Conservation (phyloP, 441 rosid genomes). For the Syzygium syzygioides region DNA sequence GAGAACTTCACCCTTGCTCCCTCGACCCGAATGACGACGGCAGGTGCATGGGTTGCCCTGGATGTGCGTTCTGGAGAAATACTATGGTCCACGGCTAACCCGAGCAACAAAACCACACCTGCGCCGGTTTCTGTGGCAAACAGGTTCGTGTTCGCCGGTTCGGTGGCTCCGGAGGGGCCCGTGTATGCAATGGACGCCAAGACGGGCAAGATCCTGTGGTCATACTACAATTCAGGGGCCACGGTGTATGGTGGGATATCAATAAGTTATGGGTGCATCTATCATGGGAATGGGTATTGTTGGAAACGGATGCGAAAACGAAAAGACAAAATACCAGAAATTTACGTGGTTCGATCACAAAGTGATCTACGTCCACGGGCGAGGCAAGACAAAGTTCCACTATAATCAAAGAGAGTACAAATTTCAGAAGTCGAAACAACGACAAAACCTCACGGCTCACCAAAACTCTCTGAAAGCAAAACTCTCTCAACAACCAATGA, state of each 20-base stretch:
- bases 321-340: too few species aligned
- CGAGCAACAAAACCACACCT: slow-evolving; percentile 9
- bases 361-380: too few species aligned
- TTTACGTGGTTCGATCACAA: too few species aligned
- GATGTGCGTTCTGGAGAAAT: slow-evolving; percentile 19
- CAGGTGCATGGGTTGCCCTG: slow-evolving; percentile 42
- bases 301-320: too few species aligned
- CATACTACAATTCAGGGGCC: slow-evolving; percentile 19
- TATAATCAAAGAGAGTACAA: too few species aligned
- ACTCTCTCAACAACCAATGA: too few species aligned
- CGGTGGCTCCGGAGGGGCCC: slow-evolving; percentile 21
- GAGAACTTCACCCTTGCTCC: slow-evolving; percentile 22
- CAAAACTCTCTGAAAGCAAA: too few species aligned
- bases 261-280: slow-evolving; percentile 29
- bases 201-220: slow-evolving; percentile 25
- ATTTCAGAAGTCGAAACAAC: too few species aligned
- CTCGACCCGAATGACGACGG: slow-evolving; percentile 4
- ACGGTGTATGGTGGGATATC: slow-evolving; percentile 31
- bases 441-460: too few species aligned
- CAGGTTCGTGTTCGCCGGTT: slow-evolving; percentile 24
- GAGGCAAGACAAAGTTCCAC: too few species aligned
- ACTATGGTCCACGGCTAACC: slow-evolving; percentile 25
- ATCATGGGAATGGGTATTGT: slow-evolving; percentile 32
- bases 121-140: slow-evolving; percentile 33
- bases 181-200: slow-evolving; percentile 27